Evolutionary conservation across 306 rosid species (phyloP).

Genomic region (Inga laurina): DNA sequence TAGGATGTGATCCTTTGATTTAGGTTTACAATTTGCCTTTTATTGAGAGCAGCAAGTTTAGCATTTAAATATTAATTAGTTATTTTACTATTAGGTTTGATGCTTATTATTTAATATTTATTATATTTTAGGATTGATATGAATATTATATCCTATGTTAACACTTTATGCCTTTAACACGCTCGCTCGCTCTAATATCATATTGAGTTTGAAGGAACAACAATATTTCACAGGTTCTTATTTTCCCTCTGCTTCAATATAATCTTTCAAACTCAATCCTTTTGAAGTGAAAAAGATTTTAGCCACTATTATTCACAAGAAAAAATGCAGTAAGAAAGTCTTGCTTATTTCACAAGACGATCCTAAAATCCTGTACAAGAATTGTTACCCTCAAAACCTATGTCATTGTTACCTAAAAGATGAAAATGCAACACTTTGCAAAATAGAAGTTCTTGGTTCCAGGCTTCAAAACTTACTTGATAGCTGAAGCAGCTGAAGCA

Average conservation of each 20-base stretch:
- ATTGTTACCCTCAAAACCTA: background rate
- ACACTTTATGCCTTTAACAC: too few relatives aligned
- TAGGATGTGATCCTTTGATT: background rate
- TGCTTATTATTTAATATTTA: too few relatives aligned
- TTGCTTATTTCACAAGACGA: background rate
- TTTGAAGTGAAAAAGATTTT: background rate
- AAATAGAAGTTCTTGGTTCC: background rate
- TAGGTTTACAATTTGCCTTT: conserved; percentile 8
- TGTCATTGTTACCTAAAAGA: background rate
- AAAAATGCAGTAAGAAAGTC: background rate
- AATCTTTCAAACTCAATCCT: background rate
- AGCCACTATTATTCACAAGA: background rate
- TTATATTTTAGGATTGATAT: too few relatives aligned
- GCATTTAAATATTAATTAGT: too few relatives aligned
- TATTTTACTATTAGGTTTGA: too few relatives aligned
- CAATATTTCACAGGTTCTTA: too few relatives aligned
- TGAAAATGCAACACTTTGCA: background rate
- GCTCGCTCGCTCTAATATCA: too few relatives aligned
- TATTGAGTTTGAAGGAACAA: too few relatives aligned
- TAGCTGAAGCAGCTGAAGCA: conserved; percentile 70
- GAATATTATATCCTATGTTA: too few relatives aligned
- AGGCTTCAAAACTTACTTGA: conserved; percentile 55
- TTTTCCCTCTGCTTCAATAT: too few relatives aligned
- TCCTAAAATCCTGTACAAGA: background rate
- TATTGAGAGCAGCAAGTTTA: too few relatives aligned